A percentile compares a stretch with the other conserved stretches of the same genome.
Conservation (phyloP, 2,329 filamentous ascomycete species). For the Chrysoporthe deuterocubensis region DNA sequence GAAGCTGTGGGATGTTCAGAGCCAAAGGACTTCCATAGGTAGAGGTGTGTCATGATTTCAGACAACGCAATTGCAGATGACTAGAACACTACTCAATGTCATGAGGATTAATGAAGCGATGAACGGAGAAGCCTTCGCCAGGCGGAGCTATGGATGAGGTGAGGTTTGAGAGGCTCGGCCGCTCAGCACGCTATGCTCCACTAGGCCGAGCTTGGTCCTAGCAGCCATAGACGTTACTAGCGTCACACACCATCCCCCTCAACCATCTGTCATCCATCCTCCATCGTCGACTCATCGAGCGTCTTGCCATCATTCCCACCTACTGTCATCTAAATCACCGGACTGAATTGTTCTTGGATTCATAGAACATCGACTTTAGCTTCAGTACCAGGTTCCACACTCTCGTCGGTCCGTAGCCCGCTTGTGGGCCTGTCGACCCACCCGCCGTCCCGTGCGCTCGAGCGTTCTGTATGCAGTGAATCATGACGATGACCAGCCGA, state of each 20-base stretch:
- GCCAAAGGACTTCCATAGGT: neutral
- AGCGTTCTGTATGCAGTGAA: neutral
- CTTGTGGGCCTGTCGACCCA: constrained; percentile 1
- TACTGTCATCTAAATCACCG: neutral
- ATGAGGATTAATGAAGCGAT: too few relatives aligned
- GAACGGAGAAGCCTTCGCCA: too few relatives aligned
- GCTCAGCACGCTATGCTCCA: too few relatives aligned
- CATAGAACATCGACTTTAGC: neutral
- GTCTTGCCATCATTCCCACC: neutral
- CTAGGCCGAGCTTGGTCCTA: too few relatives aligned
- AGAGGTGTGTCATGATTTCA: too few relatives aligned
- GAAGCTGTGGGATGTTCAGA: neutral
- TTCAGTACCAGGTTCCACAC: neutral
- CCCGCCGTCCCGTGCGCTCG: neutral
- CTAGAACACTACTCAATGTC: too few relatives aligned
- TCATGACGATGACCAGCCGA: neutral
- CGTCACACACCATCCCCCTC: too few relatives aligned
- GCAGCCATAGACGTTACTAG: too few relatives aligned
- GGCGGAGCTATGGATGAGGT: too few relatives aligned
- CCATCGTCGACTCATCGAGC: neutral
- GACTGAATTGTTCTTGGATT: neutral
- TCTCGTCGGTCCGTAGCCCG: neutral
- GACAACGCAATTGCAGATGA: too few relatives aligned
- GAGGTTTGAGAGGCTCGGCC: too few relatives aligned
- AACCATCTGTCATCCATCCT: too few relatives aligned